Conservation (phyloP, 1,139 yeast species). For the Pichia inconspicua region DNA sequence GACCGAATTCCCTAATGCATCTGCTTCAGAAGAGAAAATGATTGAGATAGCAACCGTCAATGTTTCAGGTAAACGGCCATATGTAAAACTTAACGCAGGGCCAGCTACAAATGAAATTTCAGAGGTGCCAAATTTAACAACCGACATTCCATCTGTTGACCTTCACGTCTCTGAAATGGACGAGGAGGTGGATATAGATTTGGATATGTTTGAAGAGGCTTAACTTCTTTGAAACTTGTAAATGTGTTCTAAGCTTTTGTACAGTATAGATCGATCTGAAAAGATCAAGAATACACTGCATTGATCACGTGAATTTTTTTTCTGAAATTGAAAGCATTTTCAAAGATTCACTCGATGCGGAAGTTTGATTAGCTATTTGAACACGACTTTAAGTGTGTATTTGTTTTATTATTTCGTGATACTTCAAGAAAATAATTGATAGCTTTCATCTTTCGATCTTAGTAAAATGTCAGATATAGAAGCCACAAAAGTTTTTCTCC, state of each 20-base stretch:
- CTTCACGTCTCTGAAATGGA: neutral
- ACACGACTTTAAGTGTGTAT: no score
- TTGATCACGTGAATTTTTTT: no score
- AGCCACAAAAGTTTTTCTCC: slow-evolving; percentile 33
- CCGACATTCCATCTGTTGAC: neutral
- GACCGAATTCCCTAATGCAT: neutral
- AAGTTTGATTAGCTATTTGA: no score
- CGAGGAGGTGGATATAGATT: slow-evolving; percentile 3
- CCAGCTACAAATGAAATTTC: neutral
- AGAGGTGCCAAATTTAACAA: neutral
- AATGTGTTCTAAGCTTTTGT: neutral
- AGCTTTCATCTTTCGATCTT: neutral
- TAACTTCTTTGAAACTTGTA: neutral
- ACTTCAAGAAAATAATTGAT: no score
- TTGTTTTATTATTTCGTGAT: neutral
- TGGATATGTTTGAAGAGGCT: slow-evolving; percentile 3
- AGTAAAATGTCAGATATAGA: slow-evolving; percentile 24
- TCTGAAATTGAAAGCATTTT: no score
- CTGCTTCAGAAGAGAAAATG: no score
- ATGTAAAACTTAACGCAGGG: slow-evolving; percentile 4
- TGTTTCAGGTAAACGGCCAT: slow-evolving; percentile 16
- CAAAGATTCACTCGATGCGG: no score
- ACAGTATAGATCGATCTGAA: no score
- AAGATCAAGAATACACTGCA: no score
- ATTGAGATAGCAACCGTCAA: neutral